Conservation (phyloP, 2,329 filamentous ascomycete species). For the Tolypocladium tundrense region DNA sequence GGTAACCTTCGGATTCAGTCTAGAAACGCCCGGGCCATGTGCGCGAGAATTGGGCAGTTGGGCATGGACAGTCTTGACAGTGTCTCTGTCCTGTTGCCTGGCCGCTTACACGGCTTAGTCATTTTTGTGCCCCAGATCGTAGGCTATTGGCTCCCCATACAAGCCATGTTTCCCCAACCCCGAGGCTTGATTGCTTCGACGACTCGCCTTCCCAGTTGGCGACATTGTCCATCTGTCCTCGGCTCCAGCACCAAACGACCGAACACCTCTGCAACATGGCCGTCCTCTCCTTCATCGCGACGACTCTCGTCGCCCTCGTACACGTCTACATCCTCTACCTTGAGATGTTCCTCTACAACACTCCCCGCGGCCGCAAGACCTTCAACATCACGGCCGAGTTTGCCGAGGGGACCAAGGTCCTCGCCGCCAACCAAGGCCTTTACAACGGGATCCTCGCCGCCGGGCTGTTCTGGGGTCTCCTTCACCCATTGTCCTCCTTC, state of each 20-base stretch:
- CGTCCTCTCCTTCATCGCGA: slow-evolving; percentile 19
- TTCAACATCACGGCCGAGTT: slow-evolving; percentile 35
- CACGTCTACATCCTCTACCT: slow-evolving; percentile 39
- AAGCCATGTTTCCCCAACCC: background rate
- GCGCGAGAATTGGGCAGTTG: background rate
- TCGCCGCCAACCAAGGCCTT: slow-evolving; percentile 41
- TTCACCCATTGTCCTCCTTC: slow-evolving; percentile 31
- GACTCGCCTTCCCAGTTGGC: background rate
- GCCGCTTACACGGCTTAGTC: background rate
- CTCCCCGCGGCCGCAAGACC: slow-evolving; percentile 30
- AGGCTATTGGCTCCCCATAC: background rate
- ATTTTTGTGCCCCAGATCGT: background rate
- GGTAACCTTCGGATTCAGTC: background rate
- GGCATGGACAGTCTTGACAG: too few species aligned
- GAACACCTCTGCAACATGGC: background rate
- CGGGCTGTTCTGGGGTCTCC: slow-evolving; percentile 35
- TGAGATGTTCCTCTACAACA: slow-evolving; percentile 41
- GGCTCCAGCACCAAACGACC: background rate
- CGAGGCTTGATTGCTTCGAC: background rate
- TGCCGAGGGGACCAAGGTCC: slow-evolving; percentile 30
- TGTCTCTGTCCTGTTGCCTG: too few species aligned
- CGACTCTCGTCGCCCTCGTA: slow-evolving; percentile 27
- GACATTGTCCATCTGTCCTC: background rate
- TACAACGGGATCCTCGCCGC: slow-evolving; percentile 44
- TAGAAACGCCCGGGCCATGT: background rate